Evolutionary conservation across 2,329 filamentous ascomycete genomes (phyloP).

Genomic region (Cladophialophora psammophila): DNA sequence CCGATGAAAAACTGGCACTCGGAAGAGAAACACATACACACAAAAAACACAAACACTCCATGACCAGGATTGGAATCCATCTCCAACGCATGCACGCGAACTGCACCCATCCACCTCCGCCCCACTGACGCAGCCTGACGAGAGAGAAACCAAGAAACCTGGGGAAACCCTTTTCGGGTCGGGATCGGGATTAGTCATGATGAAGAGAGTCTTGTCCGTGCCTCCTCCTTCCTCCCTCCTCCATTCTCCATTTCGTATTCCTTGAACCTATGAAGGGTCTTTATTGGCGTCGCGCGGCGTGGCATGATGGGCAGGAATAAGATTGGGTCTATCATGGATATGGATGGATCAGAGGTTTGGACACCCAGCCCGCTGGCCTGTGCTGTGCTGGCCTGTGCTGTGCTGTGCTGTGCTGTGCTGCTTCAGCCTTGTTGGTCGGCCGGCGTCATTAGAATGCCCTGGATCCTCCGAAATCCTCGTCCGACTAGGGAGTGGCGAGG

Average conservation of each 20-base stretch:
- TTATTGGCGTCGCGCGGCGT: too few relatives aligned
- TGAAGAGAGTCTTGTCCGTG: neutral
- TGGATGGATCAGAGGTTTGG: too few relatives aligned
- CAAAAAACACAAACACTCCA: neutral
- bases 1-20: neutral
- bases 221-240: neutral
- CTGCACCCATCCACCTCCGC: neutral
- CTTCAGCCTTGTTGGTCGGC: too few relatives aligned
- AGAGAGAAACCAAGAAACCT: neutral
- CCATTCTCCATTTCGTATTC: neutral
- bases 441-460: too few relatives aligned
- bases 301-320: too few relatives aligned
- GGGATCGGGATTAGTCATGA: slow-evolving; percentile 3
- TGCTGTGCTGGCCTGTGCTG: too few relatives aligned
- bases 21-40: neutral
- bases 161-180: neutral
- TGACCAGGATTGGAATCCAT: neutral
- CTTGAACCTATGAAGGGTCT: neutral
- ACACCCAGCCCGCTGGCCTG: too few relatives aligned
- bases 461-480: too few relatives aligned
- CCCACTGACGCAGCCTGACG: slow-evolving; percentile 5
- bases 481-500: too few relatives aligned
- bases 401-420: too few relatives aligned
- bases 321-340: too few relatives aligned
- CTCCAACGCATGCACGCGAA: neutral